Base-by-base conservation (phyloP, 2,329 filamentous ascomycete genomes). In the Chrysoporthe austroafricana region DNA sequence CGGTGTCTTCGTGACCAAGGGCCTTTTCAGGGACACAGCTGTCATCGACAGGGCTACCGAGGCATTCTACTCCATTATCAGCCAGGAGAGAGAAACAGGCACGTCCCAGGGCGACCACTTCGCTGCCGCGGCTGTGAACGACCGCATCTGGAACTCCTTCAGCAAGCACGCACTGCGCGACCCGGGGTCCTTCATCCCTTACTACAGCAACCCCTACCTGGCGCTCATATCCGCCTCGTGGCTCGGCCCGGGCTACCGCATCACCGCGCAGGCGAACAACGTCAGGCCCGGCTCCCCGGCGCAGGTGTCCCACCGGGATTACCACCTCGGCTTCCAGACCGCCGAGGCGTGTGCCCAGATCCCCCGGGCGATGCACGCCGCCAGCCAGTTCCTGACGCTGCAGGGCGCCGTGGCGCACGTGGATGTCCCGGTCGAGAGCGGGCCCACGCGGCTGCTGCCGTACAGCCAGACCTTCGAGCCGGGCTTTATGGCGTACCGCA, bases 111-210 rank as follows among this genome's bases (percentile, higher is more conserved):
- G 88, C 32, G 88, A 90, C 74, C 88, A 90, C 72, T 90, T 90
- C 74, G 86, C 87, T 1, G 76, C 81, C 4, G 79, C 80, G 2
- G 84, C 84, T 32, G 80, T 81, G 34, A 90, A 90, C 73, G 81
- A 85, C 64, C 82, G 88, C 11, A 88, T 90, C 77, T 90, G 87
- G 87, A 90, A 90, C 77, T 87, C 87, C 0, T 87, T 90, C 76
- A 83, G 83, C 70, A 90, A 90, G 73, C 88, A 90, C 72, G 84
- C 81, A 26, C 74, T 85, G 2, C 73, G 77, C 39, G 82, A 88
- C 69, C 83, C 87, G 0, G 56, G 73, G 0, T 85, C 83, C 0
- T 90, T 90, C 72, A 69, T 85, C 0, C 68, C 74, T 7, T 90
- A 90, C 79, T 89, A 87, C 75, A 81, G 85, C 4, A 90, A 90